phyloP scores from a whole-genome alignment of 2,329 filamentous ascomycete species.

The Trichoderma sp. region DNA sequence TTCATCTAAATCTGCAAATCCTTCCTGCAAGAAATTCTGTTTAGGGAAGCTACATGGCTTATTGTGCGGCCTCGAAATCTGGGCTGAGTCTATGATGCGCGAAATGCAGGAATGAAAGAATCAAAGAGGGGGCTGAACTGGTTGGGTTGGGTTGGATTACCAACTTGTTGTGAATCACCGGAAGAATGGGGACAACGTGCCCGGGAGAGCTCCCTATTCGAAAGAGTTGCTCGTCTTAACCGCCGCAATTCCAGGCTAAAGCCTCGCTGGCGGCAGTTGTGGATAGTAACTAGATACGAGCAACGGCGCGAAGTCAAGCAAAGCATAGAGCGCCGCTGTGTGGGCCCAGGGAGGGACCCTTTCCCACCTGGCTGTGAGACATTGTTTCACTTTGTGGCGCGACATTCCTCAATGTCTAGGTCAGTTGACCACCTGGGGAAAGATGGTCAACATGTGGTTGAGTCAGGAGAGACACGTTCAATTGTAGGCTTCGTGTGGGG shows the following conservation, averaged over 20 bases:
- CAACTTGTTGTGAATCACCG: not conserved
- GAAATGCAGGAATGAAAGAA: not conserved
- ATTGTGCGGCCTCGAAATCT: not conserved
- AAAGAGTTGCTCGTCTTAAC: not conserved
- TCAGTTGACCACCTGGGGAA: not conserved
- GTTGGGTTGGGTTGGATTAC: not conserved
- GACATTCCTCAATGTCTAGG: no score
- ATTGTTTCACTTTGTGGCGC: not conserved
- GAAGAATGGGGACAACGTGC: not conserved
- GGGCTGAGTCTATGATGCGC: not conserved
- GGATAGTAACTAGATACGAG: not conserved
- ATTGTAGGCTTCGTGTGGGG: not conserved
- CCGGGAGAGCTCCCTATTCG: not conserved
- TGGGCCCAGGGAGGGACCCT: not conserved
- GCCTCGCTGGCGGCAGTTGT: constrained; percentile 4
- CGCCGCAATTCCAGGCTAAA: not conserved
- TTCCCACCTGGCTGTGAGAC: not conserved
- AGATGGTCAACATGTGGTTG: not conserved
- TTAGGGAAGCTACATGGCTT: not conserved
- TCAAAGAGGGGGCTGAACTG: not conserved
- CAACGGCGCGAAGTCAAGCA: not conserved
- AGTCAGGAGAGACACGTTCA: not conserved
- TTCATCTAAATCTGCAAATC: not conserved
- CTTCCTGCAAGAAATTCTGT: constrained; percentile 6
- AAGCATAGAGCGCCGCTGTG: not conserved